Conservation (phyloP, 2,329 filamentous ascomycete genomes). For the Alternaria arborescens region DNA sequence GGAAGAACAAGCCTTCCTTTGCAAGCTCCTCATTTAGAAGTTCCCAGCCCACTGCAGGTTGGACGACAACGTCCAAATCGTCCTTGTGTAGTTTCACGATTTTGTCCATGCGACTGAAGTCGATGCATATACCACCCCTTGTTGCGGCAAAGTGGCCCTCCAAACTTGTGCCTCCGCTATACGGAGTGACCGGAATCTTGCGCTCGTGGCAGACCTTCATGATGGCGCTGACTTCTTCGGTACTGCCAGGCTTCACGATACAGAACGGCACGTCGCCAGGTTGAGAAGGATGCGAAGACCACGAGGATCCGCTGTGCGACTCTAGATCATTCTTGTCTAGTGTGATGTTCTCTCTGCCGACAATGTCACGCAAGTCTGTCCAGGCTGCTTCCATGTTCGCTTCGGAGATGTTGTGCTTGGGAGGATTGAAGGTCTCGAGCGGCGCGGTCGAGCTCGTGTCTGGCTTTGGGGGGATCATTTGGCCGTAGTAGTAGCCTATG, state of each 20-base stretch:
- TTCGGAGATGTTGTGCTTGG: slow-evolving; percentile 64
- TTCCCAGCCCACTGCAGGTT: slow-evolving; percentile 85
- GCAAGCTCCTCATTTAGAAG: slow-evolving; percentile 79
- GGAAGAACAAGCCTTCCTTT: slow-evolving; percentile 82
- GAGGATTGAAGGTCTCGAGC: slow-evolving; percentile 58
- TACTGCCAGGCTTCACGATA: slow-evolving; percentile 78
- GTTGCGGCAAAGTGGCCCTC: slow-evolving; percentile 91
- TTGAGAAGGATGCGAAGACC: slow-evolving; percentile 63
- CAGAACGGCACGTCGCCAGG: slow-evolving; percentile 61
- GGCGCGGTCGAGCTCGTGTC: slow-evolving; percentile 65
- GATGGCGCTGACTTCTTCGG: slow-evolving; percentile 83
- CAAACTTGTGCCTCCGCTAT: slow-evolving; percentile 86
- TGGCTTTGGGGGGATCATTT: slow-evolving; percentile 57
- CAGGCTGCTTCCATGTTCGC: slow-evolving; percentile 70
- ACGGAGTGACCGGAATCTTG: slow-evolving; percentile 84
- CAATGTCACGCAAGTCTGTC: slow-evolving; percentile 68
- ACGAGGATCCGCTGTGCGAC: slow-evolving; percentile 68
- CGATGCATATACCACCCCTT: slow-evolving; percentile 81
- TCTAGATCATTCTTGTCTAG: slow-evolving; percentile 63
- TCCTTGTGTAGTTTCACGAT: slow-evolving; percentile 79
- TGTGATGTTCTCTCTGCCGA: slow-evolving; percentile 70
- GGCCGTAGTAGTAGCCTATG: slow-evolving; percentile 65
- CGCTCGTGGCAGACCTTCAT: slow-evolving; percentile 88
- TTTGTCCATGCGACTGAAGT: slow-evolving; percentile 86
- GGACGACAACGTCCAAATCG: slow-evolving; percentile 64